Percentiles rank a stretch among this genome's conserved stretches.
Conservation (phyloP, 1,284 basidiomycete species). For the Rhodotorula sp. region DNA sequence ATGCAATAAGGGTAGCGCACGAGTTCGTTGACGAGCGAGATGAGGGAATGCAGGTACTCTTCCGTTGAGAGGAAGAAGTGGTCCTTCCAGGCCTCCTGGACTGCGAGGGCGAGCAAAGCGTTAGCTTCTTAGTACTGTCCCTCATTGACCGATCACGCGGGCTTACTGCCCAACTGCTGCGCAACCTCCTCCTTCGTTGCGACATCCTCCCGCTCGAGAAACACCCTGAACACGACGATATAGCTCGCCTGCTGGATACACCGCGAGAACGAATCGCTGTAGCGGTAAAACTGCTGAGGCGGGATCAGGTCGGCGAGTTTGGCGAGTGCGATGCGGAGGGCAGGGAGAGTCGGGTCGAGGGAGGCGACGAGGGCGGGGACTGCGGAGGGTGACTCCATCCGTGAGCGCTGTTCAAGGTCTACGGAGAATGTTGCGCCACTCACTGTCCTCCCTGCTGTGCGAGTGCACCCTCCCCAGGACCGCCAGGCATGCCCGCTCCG, state of each 20-base stretch:
- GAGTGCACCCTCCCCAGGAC: conserved; percentile 28
- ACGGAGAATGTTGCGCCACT: not conserved
- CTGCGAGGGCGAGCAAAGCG: conserved; percentile 50
- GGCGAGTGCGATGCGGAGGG: conserved; percentile 21
- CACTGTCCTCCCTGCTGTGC: conserved; percentile 12
- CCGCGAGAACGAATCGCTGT: conserved; percentile 50
- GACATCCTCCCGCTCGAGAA: conserved; percentile 61
- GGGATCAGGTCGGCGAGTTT: conserved; percentile 54
- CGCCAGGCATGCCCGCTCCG: conserved; percentile 16
- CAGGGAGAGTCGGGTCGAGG: conserved; percentile 31
- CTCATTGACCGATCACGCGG: not conserved
- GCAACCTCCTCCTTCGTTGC: conserved; percentile 59
- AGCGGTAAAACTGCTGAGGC: conserved; percentile 72
- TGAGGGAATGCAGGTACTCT: conserved; percentile 80
- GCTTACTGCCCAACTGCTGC: conserved; percentile 65
- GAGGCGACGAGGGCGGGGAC: conserved; percentile 27
- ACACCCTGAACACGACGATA: conserved; percentile 63
- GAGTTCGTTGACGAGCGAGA: conserved; percentile 75
- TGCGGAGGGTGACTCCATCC: not conserved
- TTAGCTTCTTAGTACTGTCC: not conserved
- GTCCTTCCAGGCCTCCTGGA: conserved; percentile 67
- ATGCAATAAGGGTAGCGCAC: conserved; percentile 51
- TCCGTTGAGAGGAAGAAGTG: conserved; percentile 66
- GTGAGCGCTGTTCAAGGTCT: not conserved
- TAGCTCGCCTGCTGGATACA: conserved; percentile 58